These are phyloP conservation scores for Aspergillus baeticus DNA, from an alignment of 495 filamentous ascomycete species.

Conservation along the genomic window DNA sequence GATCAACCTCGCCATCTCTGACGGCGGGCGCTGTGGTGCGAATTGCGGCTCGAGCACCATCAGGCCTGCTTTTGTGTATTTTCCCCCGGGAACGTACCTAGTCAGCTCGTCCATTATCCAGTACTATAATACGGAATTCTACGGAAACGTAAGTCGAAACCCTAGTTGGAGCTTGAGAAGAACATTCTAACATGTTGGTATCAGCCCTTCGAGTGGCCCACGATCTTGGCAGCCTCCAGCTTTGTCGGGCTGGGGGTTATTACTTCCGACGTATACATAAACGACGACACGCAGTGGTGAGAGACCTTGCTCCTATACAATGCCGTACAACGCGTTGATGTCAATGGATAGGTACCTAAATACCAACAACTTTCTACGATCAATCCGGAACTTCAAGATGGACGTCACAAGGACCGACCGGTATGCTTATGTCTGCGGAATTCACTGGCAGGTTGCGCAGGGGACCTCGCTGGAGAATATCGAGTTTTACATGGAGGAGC, in stretches of 20 bases:
- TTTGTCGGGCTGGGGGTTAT: constrained; percentile 61
- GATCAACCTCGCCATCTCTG: constrained; percentile 49
- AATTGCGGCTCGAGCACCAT: constrained; percentile 50
- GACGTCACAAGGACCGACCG: constrained; percentile 25
- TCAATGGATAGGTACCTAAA: constrained; percentile 21
- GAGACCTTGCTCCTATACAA: not conserved
- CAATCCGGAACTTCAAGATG: constrained; percentile 38
- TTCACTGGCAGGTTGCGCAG: constrained; percentile 45
- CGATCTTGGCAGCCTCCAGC: constrained; percentile 55
- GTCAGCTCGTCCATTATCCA: constrained; percentile 58
- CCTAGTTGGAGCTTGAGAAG: too few species aligned
- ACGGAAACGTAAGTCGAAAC: constrained; percentile 46
- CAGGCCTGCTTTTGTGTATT: constrained; percentile 51
- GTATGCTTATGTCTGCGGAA: constrained; percentile 20
- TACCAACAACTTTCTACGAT: constrained; percentile 42
- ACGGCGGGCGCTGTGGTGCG: constrained; percentile 49
- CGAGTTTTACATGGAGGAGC: constrained; percentile 46
- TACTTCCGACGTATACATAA: constrained; percentile 71
- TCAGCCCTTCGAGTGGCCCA: constrained; percentile 50
- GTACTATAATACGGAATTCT: constrained; percentile 65
- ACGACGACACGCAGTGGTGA: constrained; percentile 56
- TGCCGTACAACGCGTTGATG: not conserved
- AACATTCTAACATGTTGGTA: constrained; percentile 42
- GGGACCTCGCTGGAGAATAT: constrained; percentile 48
- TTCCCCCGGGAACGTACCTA: constrained; percentile 61